phyloP scores from a whole-genome alignment of 1,284 basidiomycete species.

The Tremellales sp. region DNA sequence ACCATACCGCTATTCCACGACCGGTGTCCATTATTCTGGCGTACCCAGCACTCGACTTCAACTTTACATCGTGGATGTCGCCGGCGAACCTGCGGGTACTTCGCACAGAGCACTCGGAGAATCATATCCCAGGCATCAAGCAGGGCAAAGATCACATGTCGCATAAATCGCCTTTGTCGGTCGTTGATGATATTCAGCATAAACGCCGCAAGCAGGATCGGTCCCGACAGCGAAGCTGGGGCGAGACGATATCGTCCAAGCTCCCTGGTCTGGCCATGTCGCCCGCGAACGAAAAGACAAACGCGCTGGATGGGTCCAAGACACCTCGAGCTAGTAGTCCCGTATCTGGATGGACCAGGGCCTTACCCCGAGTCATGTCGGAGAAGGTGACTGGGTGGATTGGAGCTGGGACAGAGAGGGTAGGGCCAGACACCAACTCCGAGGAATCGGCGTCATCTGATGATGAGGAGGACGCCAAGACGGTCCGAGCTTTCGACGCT shows the following conservation, averaged over 20 bases:
- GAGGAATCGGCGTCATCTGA: slow-evolving; percentile 13
- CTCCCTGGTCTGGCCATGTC: slow-evolving; percentile 22
- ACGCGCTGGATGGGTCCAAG: slow-evolving; percentile 6
- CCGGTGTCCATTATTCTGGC: slow-evolving; percentile 78
- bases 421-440: slow-evolving; percentile 1
- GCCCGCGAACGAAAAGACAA: slow-evolving; percentile 18
- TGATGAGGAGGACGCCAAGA: slow-evolving; percentile 25
- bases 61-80: slow-evolving; percentile 97
- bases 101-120: slow-evolving; percentile 71
- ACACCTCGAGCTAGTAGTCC: slow-evolving; percentile 17
- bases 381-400: slow-evolving; percentile 38
- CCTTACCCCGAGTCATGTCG: slow-evolving; percentile 28
- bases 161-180: slow-evolving; percentile 78
- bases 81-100: slow-evolving; percentile 77
- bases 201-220: slow-evolving; percentile 5
- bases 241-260: slow-evolving; percentile 43
- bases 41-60: slow-evolving; percentile 78
- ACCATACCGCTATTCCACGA: slow-evolving; percentile 49
- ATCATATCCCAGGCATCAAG: slow-evolving; percentile 57
- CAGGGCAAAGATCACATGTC: slow-evolving; percentile 83
- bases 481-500: slow-evolving; percentile 13
- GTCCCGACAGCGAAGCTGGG: slow-evolving; percentile 51
- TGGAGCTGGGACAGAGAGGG: slow-evolving; percentile 23
- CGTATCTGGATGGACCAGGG: slow-evolving; percentile 13
- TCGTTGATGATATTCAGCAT: slow-evolving; percentile 63